Conservation (phyloP, 495 filamentous ascomycete genomes). For the Aspergillus biplanus region DNA sequence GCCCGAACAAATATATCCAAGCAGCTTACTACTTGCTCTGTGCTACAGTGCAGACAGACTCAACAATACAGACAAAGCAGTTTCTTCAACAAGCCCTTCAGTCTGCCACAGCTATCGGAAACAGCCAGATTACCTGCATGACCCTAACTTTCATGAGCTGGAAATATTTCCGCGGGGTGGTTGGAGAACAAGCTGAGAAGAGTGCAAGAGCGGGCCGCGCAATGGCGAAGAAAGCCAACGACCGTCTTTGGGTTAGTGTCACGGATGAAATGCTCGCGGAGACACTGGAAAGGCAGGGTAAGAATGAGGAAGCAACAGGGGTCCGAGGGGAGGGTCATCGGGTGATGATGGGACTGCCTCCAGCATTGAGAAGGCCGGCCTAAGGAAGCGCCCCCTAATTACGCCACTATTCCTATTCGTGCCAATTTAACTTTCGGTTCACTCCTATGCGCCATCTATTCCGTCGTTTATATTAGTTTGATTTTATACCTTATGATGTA, state of each 20-base stretch:
- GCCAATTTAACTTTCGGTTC: conserved; percentile 11
- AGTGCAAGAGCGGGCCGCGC: conserved; percentile 73
- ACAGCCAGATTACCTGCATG: conserved; percentile 77
- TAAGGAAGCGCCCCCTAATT: conserved; percentile 26
- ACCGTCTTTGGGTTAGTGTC: conserved; percentile 83
- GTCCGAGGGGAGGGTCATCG: conserved; percentile 49
- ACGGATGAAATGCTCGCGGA: conserved; percentile 78
- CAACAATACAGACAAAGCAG: conserved; percentile 74
- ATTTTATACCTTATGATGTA: background rate
- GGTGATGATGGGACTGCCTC: conserved; percentile 47
- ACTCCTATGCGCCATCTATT: conserved; percentile 20
- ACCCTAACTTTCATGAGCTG: conserved; percentile 83
- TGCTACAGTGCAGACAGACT: conserved; percentile 63
- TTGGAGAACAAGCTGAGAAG: conserved; percentile 91
- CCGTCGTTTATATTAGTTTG: conserved; percentile 8
- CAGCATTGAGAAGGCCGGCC: conserved; percentile 40
- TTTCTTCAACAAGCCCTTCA: conserved; percentile 70
- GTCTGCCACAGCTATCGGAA: conserved; percentile 56
- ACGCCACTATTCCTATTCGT: conserved; percentile 15
- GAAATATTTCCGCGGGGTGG: conserved; percentile 81
- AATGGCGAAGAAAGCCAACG: conserved; percentile 75
- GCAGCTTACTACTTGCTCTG: conserved; percentile 79
- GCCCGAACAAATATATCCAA: conserved; percentile 72
- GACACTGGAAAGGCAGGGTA: conserved; percentile 73
- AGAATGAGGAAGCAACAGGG: conserved; percentile 60